Evolutionary conservation across 441 rosid species (phyloP).

Genomic region (Aquilaria agallochum): DNA sequence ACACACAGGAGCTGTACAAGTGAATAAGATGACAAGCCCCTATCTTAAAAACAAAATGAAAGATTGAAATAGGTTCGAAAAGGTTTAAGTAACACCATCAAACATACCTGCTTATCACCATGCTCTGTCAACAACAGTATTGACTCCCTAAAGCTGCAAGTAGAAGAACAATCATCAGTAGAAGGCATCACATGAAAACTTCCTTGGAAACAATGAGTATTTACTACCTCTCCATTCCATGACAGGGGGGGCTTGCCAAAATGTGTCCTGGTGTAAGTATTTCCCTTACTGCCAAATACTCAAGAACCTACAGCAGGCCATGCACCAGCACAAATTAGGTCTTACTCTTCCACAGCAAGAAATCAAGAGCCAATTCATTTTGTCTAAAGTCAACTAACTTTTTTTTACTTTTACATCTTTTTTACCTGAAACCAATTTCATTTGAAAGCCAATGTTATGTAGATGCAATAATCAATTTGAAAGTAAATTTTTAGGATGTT

Average conservation of each 20-base stretch:
- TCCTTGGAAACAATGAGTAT: background rate
- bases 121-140: conserved; percentile 93
- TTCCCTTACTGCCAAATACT: conserved; percentile 77
- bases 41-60: no score
- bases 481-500: no score
- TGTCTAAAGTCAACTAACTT: no score
- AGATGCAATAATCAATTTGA: no score
- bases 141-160: conserved; percentile 83
- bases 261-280: conserved; percentile 80
- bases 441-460: no score
- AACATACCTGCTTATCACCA: conserved; percentile 75
- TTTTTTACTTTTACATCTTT: no score
- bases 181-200: background rate
- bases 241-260: conserved; percentile 77
- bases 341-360: no score
- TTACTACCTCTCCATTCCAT: conserved; percentile 89
- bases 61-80: no score
- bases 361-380: no score
- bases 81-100: background rate
- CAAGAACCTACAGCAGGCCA: conserved; percentile 70
- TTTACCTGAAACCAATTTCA: no score
- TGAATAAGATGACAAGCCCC: background rate
- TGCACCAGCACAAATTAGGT: conserved; percentile 10
- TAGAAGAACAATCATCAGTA: conserved; percentile 20
- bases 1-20: background rate